Evolutionary conservation across 805 yeast species (phyloP).

Genomic region (Suhomyces prunicola): DNA sequence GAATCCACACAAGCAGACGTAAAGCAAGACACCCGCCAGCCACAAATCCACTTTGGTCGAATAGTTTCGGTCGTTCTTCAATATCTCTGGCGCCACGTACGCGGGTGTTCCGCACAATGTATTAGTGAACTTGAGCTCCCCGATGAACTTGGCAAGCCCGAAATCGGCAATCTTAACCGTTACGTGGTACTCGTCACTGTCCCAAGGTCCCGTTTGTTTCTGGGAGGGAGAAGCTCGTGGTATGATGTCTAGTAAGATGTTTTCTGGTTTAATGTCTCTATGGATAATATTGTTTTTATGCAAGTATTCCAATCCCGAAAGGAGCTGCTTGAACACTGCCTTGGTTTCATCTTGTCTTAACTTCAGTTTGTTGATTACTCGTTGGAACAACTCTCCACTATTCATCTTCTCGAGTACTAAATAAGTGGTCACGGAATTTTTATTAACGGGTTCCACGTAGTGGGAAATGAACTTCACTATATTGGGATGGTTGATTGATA

Average conservation of each 20-base stretch:
- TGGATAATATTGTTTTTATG: slow-evolving; percentile 42
- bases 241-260: slow-evolving; percentile 47
- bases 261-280: slow-evolving; percentile 46
- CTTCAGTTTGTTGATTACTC: slow-evolving; percentile 63
- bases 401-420: slow-evolving; percentile 70
- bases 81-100: slow-evolving; percentile 80
- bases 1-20: slow-evolving; percentile 79
- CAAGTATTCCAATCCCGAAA: slow-evolving; percentile 36
- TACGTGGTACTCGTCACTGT: slow-evolving; percentile 55
- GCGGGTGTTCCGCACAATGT: slow-evolving; percentile 87
- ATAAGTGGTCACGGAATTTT: slow-evolving; percentile 52
- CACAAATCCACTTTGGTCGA: slow-evolving; percentile 75
- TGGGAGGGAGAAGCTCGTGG: slow-evolving; percentile 32
- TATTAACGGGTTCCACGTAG: slow-evolving; percentile 52
- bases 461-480: slow-evolving; percentile 63
- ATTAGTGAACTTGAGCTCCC: slow-evolving; percentile 69
- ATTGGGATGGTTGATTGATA: slow-evolving; percentile 65
- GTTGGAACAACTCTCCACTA: slow-evolving; percentile 72
- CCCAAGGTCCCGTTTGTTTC: slow-evolving; percentile 53
- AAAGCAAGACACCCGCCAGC: slow-evolving; percentile 77
- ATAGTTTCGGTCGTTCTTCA: slow-evolving; percentile 53
- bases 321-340: slow-evolving; percentile 50
- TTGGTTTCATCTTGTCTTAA: slow-evolving; percentile 61
- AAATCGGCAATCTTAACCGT: slow-evolving; percentile 79
- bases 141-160: slow-evolving; percentile 69